phyloP scores from a whole-genome alignment of 208 protist species.

The Acanthamoeba triangularis region DNA sequence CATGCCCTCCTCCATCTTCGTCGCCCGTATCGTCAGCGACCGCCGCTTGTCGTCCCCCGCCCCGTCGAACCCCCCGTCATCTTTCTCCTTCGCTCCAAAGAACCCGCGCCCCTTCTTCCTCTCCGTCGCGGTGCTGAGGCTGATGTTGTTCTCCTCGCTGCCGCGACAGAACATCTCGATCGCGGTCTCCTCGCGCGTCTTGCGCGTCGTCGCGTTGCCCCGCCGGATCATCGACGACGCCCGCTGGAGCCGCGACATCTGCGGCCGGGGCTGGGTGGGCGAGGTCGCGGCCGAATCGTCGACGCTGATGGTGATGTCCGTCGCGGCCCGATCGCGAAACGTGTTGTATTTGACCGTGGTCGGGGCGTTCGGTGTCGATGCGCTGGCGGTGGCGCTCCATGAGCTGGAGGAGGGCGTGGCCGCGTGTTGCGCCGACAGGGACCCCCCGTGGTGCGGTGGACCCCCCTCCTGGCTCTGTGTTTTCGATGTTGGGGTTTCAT shows the following conservation, averaged over 20 bases:
- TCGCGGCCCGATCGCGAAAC: neutral
- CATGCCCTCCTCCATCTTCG: neutral
- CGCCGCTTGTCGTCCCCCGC: neutral
- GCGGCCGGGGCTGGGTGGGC: neutral
- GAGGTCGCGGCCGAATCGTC: neutral
- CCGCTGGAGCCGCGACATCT: neutral
- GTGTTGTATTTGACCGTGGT: neutral
- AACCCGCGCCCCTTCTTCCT: neutral
- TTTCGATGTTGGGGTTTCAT: neutral
- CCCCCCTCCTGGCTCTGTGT: neutral
- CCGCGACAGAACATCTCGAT: constrained; percentile 1
- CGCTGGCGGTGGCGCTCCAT: neutral
- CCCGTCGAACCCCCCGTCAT: neutral
- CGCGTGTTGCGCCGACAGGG: neutral
- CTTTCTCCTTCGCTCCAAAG: neutral
- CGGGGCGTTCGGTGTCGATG: neutral
- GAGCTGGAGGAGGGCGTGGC: neutral
- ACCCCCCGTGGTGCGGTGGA: neutral
- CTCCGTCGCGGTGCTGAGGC: neutral
- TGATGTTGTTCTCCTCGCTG: neutral
- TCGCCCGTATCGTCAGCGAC: neutral
- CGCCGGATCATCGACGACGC: constrained; percentile 9
- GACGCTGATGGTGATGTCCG: neutral
- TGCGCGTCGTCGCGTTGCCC: neutral
- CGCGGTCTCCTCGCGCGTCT: neutral